Evolutionary conservation across 163 green algal species (phyloP).

Genomic region (Chlamydomonas reinhardtii): DNA sequence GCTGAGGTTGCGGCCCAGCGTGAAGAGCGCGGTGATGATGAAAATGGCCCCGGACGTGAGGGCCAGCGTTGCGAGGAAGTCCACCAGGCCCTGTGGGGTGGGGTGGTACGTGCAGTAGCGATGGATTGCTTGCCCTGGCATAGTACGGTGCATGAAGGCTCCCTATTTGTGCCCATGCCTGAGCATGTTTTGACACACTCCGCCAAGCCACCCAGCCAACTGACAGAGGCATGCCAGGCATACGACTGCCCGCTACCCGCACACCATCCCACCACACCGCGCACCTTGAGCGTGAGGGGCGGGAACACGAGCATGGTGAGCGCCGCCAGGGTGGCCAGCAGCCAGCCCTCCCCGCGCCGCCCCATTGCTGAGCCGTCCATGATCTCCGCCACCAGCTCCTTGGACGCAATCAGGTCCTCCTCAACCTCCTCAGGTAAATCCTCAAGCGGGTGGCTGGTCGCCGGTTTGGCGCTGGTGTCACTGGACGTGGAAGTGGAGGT

Average conservation of each 20-base stretch:
- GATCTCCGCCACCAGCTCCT: slow-evolving; percentile 64
- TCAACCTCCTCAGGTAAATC: slow-evolving; percentile 32
- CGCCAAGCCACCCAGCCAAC: too few species aligned
- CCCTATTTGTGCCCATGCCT: too few species aligned
- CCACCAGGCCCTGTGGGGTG: neutral
- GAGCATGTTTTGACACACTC: too few species aligned
- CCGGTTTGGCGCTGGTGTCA: too few species aligned
- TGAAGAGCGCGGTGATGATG: slow-evolving; percentile 54
- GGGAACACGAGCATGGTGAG: slow-evolving; percentile 64
- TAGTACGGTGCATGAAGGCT: too few species aligned
- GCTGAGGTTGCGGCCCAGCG: slow-evolving; percentile 64
- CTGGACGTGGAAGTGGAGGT: too few species aligned
- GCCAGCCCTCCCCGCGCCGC: slow-evolving; percentile 65
- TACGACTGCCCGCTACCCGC: too few species aligned
- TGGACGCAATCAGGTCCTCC: slow-evolving; percentile 30
- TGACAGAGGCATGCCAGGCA: too few species aligned
- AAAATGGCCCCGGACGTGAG: neutral
- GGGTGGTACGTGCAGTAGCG: too few species aligned
- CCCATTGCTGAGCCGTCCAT: slow-evolving; percentile 56
- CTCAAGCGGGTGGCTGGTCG: neutral
- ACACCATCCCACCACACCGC: too few species aligned
- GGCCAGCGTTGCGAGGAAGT: neutral
- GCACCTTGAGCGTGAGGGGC: slow-evolving; percentile 42
- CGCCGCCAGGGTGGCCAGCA: slow-evolving; percentile 54
- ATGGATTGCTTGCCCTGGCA: too few species aligned